phyloP scores from a whole-genome alignment of 2,329 filamentous ascomycete genomes.

The Tolypocladium cylindrosporum region DNA sequence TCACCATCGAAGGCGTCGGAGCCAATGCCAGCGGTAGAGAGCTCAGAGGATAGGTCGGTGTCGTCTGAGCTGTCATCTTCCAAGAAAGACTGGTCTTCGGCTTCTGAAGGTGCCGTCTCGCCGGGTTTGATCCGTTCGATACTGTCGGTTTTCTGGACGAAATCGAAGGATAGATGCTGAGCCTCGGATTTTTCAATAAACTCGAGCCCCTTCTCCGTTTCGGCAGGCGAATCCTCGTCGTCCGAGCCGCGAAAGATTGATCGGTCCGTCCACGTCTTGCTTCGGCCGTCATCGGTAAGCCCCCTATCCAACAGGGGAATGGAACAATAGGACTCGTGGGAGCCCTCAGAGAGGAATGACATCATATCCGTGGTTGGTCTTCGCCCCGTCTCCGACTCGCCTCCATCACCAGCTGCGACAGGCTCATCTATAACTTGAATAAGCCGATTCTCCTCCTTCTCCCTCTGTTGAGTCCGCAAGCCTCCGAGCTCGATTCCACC shows the following conservation, averaged over 20 bases:
- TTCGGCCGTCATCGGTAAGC: slow-evolving; percentile 38
- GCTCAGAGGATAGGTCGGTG: slow-evolving; percentile 53
- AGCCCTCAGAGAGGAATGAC: slow-evolving; percentile 49
- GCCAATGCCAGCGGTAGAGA: slow-evolving; percentile 41
- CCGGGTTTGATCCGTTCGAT: slow-evolving; percentile 32
- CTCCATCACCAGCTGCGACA: slow-evolving; percentile 9
- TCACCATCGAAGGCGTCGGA: slow-evolving; percentile 32
- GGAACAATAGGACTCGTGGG: slow-evolving; percentile 66
- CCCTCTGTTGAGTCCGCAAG: slow-evolving; percentile 15
- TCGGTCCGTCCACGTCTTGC: slow-evolving; percentile 41
- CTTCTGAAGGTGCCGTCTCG: slow-evolving; percentile 17
- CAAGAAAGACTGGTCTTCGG: slow-evolving; percentile 33
- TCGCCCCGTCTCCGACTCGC: slow-evolving; percentile 11
- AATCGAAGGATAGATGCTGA: slow-evolving; percentile 39
- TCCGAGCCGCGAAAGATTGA: slow-evolving; percentile 44
- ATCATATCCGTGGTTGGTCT: slow-evolving; percentile 23
- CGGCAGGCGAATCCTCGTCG: slow-evolving; percentile 18
- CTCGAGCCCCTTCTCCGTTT: slow-evolving; percentile 8
- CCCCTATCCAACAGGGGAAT: slow-evolving; percentile 67
- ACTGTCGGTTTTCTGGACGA: slow-evolving; percentile 43
- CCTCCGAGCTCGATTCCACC: background rate
- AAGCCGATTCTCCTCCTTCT: slow-evolving; percentile 35
- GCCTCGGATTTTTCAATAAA: slow-evolving; percentile 12
- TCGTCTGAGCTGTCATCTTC: slow-evolving; percentile 41
- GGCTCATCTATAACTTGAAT: slow-evolving; percentile 33